Percentiles rank a stretch among this genome's conserved stretches.
Evolutionary conservation across 345 rosid species (phyloP).

Genomic region (Eucalyptus virginea): DNA sequence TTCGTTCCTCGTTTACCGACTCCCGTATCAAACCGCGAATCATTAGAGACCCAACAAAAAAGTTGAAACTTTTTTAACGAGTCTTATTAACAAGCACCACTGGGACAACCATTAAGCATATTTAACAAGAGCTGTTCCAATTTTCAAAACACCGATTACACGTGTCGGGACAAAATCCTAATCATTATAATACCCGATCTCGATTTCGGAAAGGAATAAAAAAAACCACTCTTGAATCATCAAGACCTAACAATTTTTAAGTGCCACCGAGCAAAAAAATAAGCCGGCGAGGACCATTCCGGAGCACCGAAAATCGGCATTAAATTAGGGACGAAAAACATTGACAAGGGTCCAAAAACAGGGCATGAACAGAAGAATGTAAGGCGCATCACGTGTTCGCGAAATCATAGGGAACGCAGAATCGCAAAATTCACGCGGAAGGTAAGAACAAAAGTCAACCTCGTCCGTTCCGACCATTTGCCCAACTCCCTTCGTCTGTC

Average conservation of each 20-base stretch:
- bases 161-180: background rate
- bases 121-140: background rate
- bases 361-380: background rate
- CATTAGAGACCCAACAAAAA: background rate
- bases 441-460: background rate
- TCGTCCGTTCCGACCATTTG: background rate
- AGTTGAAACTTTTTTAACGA: rapidly evolving
- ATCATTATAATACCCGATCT: background rate
- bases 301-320: background rate
- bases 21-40: background rate
- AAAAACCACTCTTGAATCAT: background rate
- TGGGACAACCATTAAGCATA: background rate
- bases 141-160: background rate
- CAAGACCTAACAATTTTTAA: background rate
- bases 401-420: background rate
- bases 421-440: no score
- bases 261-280: background rate
- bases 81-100: background rate
- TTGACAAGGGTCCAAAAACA: background rate
- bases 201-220: background rate
- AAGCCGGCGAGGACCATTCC: background rate
- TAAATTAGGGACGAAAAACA: background rate
- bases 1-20: background rate
- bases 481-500: background rate
- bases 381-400: background rate